Evolutionary conservation across 345 rosid genomes (phyloP), one percentile per base, ranked within the genome.

Genomic region (Draba incana): DNA sequence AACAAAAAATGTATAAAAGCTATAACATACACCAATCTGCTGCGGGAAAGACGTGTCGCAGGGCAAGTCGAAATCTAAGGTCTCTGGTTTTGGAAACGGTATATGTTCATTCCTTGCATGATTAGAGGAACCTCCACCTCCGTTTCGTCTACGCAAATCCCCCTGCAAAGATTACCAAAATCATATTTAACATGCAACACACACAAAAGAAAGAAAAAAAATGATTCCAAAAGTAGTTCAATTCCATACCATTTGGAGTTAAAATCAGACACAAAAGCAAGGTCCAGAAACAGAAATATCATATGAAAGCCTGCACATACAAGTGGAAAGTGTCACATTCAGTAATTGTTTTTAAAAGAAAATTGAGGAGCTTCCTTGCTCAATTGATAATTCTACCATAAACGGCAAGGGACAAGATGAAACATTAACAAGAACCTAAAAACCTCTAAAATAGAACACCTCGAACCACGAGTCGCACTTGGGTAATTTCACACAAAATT

Each of bases 71-170:
- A 79, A 82, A 68, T 86, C 89, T 63, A 86, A 62, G 13, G 54
- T 62, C 78, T 88, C 93, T 56, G 86, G 84, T 80, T 91, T 88
- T 0, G 89, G 89, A 39, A 74, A 68, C 48, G 68, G 71, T 7
- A 58, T 54, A 37, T 64, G 57, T 42, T 52, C 51, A 35, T 55
- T 41, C 47, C 71, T 75, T 24, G 69, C 75, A 11, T 59, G 75
- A 57, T 24, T 56, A 2, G 83, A 78, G 53, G 84, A 72, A 61
- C 74, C 63, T 61, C 57, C 76, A 37, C 66, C 81, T 46, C 67
- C 56, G 2, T 45, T 25, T 52, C 53, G 15, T 28, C 73, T 57
- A 20, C 51, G 72, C 38, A 71, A 13, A 20, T 82, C 59, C 30
- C 66, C 82, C 90, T 84, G 74, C 23, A 70, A 31, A 31, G 50